These are phyloP conservation scores for Neofusicoccum umdonicola DNA, from an alignment of 2,329 filamentous ascomycete species.

Conservation along the genomic window DNA sequence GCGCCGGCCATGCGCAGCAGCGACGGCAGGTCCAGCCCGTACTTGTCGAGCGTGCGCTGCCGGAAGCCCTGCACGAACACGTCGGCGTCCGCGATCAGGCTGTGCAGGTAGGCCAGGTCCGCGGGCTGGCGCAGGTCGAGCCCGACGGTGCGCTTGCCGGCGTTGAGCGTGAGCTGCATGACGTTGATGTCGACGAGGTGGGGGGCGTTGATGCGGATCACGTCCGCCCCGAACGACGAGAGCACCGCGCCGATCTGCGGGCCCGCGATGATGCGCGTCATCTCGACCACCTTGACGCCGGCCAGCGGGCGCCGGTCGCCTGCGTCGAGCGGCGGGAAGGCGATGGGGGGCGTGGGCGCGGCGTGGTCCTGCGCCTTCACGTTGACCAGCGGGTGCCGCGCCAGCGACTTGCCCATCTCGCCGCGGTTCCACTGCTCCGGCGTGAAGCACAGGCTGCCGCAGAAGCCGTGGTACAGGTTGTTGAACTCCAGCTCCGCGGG, in stretches of 20 bases:
- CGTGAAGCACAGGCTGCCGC: constrained; percentile 46
- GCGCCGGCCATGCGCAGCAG: constrained; percentile 40
- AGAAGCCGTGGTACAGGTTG: constrained; percentile 43
- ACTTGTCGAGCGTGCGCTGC: constrained; percentile 42
- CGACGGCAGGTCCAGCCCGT: constrained; percentile 43
- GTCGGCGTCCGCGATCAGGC: constrained; percentile 50
- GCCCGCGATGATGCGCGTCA: constrained; percentile 46
- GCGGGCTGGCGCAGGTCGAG: constrained; percentile 48
- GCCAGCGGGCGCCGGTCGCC: constrained; percentile 39
- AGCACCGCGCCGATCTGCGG: constrained; percentile 44
- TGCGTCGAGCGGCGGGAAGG: constrained; percentile 32
- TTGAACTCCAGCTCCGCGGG: constrained; percentile 45
- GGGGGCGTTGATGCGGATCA: constrained; percentile 47
- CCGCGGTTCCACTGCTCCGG: constrained; percentile 46
- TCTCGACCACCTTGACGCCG: constrained; percentile 39
- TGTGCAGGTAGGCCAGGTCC: constrained; percentile 41
- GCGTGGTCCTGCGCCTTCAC: constrained; percentile 33
- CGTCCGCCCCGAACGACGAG: constrained; percentile 47
- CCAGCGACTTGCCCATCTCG: constrained; percentile 44
- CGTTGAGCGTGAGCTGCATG: constrained; percentile 43
- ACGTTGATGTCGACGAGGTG: constrained; percentile 38
- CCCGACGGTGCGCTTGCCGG: constrained; percentile 48
- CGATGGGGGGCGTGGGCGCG: constrained; percentile 30
- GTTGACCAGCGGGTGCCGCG: constrained; percentile 45
- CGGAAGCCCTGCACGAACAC: constrained; percentile 56